Conservation (phyloP, 257 asterid genomes). For the Scutellaria baicalensis region DNA sequence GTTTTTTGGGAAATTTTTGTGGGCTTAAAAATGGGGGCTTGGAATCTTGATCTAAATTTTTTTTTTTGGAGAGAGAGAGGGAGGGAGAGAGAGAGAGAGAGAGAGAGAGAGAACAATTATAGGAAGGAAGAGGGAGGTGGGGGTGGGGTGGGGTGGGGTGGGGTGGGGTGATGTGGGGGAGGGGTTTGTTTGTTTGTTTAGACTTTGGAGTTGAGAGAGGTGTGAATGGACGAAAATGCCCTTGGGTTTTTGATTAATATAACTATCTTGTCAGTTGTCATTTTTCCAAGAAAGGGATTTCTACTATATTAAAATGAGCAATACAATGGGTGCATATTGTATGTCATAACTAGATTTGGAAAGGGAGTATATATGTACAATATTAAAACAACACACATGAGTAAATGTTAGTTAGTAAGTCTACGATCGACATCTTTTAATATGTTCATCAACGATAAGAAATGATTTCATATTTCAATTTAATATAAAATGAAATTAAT, state of each 20-base stretch:
- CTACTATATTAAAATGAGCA: constrained; percentile 1
- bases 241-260: constrained; percentile 6
- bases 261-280: constrained; percentile 14
- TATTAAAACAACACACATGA: not conserved
- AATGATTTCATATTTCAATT: too few species aligned
- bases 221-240: constrained; percentile 19
- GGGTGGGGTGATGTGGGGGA: not conserved
- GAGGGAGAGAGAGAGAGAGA: not conserved
- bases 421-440: too few species aligned
- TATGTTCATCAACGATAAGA: too few species aligned
- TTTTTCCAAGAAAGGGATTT: constrained; percentile 22
- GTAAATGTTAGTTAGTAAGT: too few species aligned
- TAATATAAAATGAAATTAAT: too few species aligned
- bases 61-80: not conserved
- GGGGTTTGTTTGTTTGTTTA: not conserved
- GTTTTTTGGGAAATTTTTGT: not conserved
- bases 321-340: constrained; percentile 5
- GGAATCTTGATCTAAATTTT: not conserved
- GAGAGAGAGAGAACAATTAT: not conserved
- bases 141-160: not conserved
- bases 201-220: not conserved
- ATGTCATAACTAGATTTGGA: constrained; percentile 9
- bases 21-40: not conserved
- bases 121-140: not conserved
- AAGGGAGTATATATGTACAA: not conserved